phyloP scores from a whole-genome alignment of 306 rosid species.

The Bauhinia variegata region DNA sequence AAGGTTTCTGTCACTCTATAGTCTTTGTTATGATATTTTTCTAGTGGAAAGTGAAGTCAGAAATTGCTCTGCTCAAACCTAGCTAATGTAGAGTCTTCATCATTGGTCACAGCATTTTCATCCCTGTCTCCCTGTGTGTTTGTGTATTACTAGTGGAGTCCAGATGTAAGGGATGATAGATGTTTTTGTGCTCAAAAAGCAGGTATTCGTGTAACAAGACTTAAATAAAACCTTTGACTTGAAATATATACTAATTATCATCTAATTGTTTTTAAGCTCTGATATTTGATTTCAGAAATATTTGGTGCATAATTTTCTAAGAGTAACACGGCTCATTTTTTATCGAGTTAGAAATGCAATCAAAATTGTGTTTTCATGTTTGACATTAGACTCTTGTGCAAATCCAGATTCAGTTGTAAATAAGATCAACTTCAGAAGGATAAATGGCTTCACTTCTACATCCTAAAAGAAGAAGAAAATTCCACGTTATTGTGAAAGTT shows the following conservation, averaged over 20 bases:
- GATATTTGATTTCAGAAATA: not conserved
- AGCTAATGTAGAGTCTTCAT: constrained; percentile 3
- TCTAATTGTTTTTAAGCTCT: constrained; percentile 6
- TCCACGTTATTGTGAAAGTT: constrained; percentile 9
- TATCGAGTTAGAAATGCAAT: constrained; percentile 18
- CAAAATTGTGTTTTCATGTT: not conserved
- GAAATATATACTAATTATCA: constrained; percentile 11
- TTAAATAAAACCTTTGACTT: constrained; percentile 10
- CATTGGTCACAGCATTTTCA: not conserved
- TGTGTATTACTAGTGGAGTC: too few relatives aligned
- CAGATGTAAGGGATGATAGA: too few relatives aligned
- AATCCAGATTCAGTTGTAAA: constrained; percentile 8
- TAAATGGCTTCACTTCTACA: too few relatives aligned
- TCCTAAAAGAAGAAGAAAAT: too few relatives aligned
- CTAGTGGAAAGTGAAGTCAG: constrained; percentile 18
- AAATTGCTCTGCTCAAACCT: constrained; percentile 17
- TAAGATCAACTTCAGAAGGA: too few relatives aligned
- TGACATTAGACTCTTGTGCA: constrained; percentile 26
- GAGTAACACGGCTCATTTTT: not conserved
- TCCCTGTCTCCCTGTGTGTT: too few relatives aligned
- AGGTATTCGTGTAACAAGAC: constrained; percentile 21
- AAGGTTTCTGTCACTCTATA: constrained; percentile 17
- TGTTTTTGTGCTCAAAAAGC: constrained; percentile 14
- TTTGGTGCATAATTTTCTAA: constrained; percentile 1
- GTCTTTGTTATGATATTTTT: constrained; percentile 16